Evolutionary conservation across 2,329 filamentous ascomycete genomes (phyloP).

Genomic region (Colletotrichum navitas): DNA sequence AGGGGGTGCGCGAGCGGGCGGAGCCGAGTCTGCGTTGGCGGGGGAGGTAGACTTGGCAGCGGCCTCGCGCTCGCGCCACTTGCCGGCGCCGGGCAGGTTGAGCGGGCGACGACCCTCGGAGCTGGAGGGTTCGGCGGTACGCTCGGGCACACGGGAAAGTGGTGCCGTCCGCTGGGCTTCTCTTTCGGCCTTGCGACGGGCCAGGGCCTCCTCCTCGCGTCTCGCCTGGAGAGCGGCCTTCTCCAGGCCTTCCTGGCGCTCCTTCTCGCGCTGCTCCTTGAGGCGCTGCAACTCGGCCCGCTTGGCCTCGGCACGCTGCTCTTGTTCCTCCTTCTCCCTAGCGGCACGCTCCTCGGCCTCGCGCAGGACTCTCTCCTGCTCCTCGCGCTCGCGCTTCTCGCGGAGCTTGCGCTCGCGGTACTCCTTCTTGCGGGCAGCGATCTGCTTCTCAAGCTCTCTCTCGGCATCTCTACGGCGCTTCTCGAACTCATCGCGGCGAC

Average conservation of each 20-base stretch:
- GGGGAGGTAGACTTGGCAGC: constrained; percentile 46
- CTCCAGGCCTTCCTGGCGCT: constrained; percentile 76
- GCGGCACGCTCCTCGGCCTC: constrained; percentile 89
- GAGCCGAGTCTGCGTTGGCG: constrained; percentile 49
- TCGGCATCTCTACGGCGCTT: constrained; percentile 92
- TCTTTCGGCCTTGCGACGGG: constrained; percentile 77
- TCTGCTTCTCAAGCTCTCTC: constrained; percentile 92
- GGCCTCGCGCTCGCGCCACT: constrained; percentile 59
- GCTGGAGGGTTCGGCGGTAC: constrained; percentile 48
- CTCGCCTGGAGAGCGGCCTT: constrained; percentile 78
- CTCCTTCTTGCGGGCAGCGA: constrained; percentile 88
- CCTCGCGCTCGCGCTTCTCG: constrained; percentile 87
- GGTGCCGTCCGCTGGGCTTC: constrained; percentile 58
- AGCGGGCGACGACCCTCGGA: constrained; percentile 45
- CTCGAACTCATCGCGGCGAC: constrained; percentile 95
- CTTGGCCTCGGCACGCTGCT: constrained; percentile 82
- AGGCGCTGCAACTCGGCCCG: constrained; percentile 75
- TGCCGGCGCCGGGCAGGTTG: constrained; percentile 53
- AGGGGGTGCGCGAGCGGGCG: constrained; percentile 46
- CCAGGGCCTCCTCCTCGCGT: constrained; percentile 89
- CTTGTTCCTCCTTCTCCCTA: constrained; percentile 88
- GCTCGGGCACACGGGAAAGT: constrained; percentile 58
- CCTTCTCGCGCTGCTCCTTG: constrained; percentile 74
- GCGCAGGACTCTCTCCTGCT: constrained; percentile 79
- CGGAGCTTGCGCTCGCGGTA: constrained; percentile 84